A percentile compares a stretch with the other conserved stretches of the same genome.
Evolutionary conservation across 768 basidiomycete genomes (phyloP).

Genomic region (Auriscalpium microsporum): DNA sequence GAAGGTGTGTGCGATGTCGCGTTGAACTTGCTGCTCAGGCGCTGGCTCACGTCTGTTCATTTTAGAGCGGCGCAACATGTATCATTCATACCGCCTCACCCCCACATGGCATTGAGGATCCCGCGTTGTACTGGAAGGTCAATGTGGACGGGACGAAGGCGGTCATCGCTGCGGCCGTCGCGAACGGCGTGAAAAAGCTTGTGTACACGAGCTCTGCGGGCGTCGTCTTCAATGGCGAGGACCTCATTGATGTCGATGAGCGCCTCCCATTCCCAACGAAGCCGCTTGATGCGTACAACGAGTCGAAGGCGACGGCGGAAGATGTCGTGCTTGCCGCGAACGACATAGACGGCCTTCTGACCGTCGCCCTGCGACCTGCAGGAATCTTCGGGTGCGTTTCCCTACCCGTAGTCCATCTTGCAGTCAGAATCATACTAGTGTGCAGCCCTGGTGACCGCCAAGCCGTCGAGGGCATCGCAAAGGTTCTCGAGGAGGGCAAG

Average conservation of each 20-base stretch:
- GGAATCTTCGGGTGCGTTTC: slow-evolving; percentile 85
- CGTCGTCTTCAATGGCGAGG: slow-evolving; percentile 76
- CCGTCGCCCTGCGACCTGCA: slow-evolving; percentile 85
- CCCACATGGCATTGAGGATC: slow-evolving; percentile 55
- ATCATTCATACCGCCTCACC: slow-evolving; percentile 95
- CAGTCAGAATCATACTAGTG: not conserved
- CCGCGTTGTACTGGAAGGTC: slow-evolving; percentile 79
- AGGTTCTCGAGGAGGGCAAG: slow-evolving; percentile 72
- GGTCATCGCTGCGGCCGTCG: slow-evolving; percentile 73
- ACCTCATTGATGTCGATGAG: slow-evolving; percentile 85
- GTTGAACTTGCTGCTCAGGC: not conserved
- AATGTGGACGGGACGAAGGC: slow-evolving; percentile 89
- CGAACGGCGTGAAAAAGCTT: slow-evolving; percentile 68
- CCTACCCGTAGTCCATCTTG: not conserved
- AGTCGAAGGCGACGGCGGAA: slow-evolving; percentile 88
- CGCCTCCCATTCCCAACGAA: slow-evolving; percentile 65
- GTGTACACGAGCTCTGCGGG: slow-evolving; percentile 94
- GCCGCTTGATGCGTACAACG: slow-evolving; percentile 86
- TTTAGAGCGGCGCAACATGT: slow-evolving; percentile 72
- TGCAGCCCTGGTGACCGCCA: slow-evolving; percentile 86
- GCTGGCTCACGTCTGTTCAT: no score
- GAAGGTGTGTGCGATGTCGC: slow-evolving; percentile 41
- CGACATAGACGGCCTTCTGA: slow-evolving; percentile 72
- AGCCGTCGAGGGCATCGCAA: slow-evolving; percentile 66
- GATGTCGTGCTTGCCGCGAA: slow-evolving; percentile 78